Base-by-base conservation (phyloP, 352 stramenopile species). In the Blastocystis sp. region DNA sequence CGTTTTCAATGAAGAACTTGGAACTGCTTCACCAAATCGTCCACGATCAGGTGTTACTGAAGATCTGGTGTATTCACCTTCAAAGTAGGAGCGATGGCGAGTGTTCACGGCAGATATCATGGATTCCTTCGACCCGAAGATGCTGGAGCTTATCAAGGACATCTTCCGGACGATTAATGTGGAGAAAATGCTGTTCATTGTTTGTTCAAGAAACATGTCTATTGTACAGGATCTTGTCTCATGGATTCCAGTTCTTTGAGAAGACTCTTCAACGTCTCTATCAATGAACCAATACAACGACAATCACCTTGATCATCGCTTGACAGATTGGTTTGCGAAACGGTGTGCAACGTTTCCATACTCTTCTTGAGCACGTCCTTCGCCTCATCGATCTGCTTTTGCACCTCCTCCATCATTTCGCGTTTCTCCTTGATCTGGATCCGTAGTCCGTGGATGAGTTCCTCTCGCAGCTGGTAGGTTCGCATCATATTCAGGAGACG, bases 171-270 rank as follows among this genome's bases (percentile, higher is more conserved):
- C 48, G 16, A 63, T 81, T 16, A 81, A 81, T 29, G 3, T 32
- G 9, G 36, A n/a, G 4, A 34, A 40, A 29, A 61, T 29, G 27
- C 40, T 81, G 69, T 81, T 36, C 1, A 18, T 4, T 81, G 69
- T 81, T 81, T 81, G 69, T 81, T 81, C 38, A 81, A 64, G 1
- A 46, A 81, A 64, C 44, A 65, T 44, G 16, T 61, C 1, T 49
- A 9, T n/a, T n/a, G n/a, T n/a, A n/a, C n/a, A n/a, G n/a, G n/a
- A n/a, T 56, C 48, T 63, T 63, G 53, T 29, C n/a, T 24, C n/a
- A 63, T 14, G n/a, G 53, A 14, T 63, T 63, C 27, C 27, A 63
- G 21, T 7, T 24, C n/a, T 36, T 63, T 24, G 53, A 63, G 34
- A 29, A 14, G 53, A 63, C n/a, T 78, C 67, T 59, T 61, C 49